These are phyloP conservation scores for Acanthamoeba lenticulata DNA, from an alignment of 208 protist species.

Conservation along the genomic window DNA sequence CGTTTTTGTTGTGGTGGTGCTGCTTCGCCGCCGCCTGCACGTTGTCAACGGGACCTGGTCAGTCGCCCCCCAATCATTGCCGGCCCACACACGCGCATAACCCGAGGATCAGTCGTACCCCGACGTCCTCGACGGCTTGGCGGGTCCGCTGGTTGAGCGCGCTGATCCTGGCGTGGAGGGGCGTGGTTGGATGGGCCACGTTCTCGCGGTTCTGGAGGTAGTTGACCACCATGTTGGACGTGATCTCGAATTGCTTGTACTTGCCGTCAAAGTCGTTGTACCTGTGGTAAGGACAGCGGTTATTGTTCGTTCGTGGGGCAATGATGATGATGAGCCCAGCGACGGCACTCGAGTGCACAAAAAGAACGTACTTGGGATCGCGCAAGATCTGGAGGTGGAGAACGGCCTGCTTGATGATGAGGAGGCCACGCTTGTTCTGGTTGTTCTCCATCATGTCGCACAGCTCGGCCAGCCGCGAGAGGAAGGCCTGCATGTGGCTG, in stretches of 20 bases:
- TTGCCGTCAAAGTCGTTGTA: neutral
- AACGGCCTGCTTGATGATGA: neutral
- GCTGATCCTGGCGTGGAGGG: neutral
- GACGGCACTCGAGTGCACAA: neutral
- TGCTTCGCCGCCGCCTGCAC: no score
- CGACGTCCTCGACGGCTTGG: neutral
- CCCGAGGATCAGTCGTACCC: neutral
- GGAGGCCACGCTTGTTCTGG: constrained; percentile 10
- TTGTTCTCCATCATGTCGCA: constrained; percentile 57
- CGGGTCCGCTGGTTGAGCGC: neutral
- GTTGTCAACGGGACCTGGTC: no score
- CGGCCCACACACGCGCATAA: neutral
- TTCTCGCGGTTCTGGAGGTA: neutral
- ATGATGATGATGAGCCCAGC: neutral
- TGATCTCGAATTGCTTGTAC: neutral
- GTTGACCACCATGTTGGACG: neutral
- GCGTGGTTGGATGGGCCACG: neutral
- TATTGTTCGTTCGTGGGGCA: neutral
- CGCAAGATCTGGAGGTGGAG: neutral
- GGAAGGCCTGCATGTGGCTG: neutral
- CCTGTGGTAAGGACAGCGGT: no score
- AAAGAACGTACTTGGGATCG: neutral
- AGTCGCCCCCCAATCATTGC: no score
- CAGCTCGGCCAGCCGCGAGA: neutral
- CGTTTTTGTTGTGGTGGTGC: neutral